Conservation (phyloP, 2,329 filamentous ascomycete genomes). For the Talaromyces atroroseus region DNA sequence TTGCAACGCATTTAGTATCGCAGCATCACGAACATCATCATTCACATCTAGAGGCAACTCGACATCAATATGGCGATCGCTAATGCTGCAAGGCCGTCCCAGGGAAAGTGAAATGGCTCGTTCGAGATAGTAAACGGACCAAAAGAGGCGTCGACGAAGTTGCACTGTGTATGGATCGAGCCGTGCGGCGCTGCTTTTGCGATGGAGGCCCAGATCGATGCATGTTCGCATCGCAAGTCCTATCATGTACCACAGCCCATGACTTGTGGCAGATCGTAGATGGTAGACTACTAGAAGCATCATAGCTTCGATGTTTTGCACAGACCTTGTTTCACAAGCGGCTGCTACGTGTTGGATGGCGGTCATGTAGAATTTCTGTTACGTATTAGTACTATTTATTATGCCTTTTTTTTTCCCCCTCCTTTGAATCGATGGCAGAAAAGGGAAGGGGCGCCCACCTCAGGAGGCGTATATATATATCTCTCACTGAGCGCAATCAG, state of each 20-base stretch:
- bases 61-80: constrained; percentile 49
- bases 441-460: constrained; percentile 26
- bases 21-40: constrained; percentile 37
- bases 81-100: constrained; percentile 47
- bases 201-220: constrained; percentile 49
- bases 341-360: constrained; percentile 47
- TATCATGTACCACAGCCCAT: constrained; percentile 52
- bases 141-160: constrained; percentile 46
- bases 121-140: constrained; percentile 49
- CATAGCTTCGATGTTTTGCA: constrained; percentile 51
- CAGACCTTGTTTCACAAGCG: constrained; percentile 45
- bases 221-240: constrained; percentile 50
- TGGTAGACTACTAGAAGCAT: constrained; percentile 49
- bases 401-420: too few relatives aligned
- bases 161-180: constrained; percentile 41
- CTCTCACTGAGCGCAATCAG: constrained; percentile 45
- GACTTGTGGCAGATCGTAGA: constrained; percentile 46
- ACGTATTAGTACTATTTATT: background rate
- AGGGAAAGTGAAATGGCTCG: constrained; percentile 47
- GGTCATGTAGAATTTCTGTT: constrained; percentile 45
- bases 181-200: constrained; percentile 41
- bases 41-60: constrained; percentile 43
- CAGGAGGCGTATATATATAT: constrained; percentile 39
- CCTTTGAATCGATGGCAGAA: background rate
- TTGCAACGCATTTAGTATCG: constrained; percentile 21